A percentile compares a stretch with the other conserved stretches of the same genome.
phyloP scores from a whole-genome alignment of 495 filamentous ascomycete genomes.

The Durotheca rogersii region DNA sequence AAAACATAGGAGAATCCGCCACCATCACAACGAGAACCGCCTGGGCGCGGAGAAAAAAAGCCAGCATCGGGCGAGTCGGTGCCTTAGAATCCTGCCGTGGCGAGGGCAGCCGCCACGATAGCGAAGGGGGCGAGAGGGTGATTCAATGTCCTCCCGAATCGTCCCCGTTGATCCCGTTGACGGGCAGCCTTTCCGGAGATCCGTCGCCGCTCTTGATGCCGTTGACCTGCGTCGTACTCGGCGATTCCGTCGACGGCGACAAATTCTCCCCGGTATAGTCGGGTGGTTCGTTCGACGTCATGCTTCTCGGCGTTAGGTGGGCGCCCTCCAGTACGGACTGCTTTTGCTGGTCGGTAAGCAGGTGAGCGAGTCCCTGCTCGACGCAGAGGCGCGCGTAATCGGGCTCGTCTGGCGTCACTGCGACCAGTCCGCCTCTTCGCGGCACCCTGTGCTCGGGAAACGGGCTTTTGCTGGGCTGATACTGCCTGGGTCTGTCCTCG shows the following conservation, averaged over 20 bases:
- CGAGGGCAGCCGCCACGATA: constrained; percentile 7
- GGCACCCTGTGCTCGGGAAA: constrained; percentile 50
- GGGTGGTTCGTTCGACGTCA: constrained; percentile 33
- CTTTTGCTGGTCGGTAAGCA: constrained; percentile 40
- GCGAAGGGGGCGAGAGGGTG: neutral
- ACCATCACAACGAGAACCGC: constrained; percentile 13
- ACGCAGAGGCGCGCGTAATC: constrained; percentile 48
- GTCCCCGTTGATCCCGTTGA: constrained; percentile 26
- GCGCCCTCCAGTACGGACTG: constrained; percentile 28
- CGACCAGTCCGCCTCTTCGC: constrained; percentile 44
- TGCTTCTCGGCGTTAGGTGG: constrained; percentile 34
- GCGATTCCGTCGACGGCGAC: constrained; percentile 28
- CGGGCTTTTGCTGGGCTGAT: constrained; percentile 43
- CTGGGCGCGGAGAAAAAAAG: constrained; percentile 11
- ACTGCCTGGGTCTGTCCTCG: constrained; percentile 41
- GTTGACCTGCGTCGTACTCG: constrained; percentile 23
- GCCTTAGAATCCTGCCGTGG: constrained; percentile 26
- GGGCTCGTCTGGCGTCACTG: constrained; percentile 47
- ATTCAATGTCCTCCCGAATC: constrained; percentile 10
- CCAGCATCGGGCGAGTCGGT: constrained; percentile 14
- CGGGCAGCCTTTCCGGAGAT: constrained; percentile 19
- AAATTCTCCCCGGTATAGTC: constrained; percentile 27
- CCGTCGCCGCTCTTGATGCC: constrained; percentile 27
- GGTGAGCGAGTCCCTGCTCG: constrained; percentile 47
- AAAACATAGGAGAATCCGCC: constrained; percentile 27